Percentiles rank a stretch among this genome's conserved stretches.
phyloP scores from a whole-genome alignment of 306 rosid species.

The Vicia sativa region DNA sequence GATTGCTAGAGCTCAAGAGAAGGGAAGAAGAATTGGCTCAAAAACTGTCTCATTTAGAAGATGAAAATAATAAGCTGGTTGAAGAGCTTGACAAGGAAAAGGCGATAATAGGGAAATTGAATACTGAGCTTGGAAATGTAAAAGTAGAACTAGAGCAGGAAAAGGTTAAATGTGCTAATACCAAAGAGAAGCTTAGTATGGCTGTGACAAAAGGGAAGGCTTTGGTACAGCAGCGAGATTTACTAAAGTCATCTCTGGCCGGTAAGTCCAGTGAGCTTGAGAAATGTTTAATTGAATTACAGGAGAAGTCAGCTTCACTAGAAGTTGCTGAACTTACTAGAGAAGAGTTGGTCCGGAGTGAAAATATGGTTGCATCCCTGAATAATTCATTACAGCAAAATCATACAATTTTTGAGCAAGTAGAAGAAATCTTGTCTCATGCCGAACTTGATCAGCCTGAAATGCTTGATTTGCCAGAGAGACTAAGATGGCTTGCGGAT shows the following conservation, averaged over 20 bases:
- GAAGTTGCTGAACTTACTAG: conserved; percentile 72
- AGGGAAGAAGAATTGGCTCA: conserved; percentile 61
- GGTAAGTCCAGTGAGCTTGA: conserved; percentile 72
- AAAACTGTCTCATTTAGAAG: conserved; percentile 59
- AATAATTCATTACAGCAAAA: conserved; percentile 60
- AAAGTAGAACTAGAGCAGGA: conserved; percentile 83
- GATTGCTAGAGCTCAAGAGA: conserved; percentile 65
- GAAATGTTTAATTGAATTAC: conserved; percentile 62
- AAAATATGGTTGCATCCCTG: conserved; percentile 64
- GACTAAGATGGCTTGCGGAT: conserved; percentile 69
- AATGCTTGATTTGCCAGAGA: conserved; percentile 61
- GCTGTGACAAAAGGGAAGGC: conserved; percentile 98
- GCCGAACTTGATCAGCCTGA: conserved; percentile 54
- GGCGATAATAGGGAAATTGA: conserved; percentile 49
- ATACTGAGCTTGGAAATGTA: conserved; percentile 59
- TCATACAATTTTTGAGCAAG: conserved; percentile 50
- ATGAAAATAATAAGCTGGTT: conserved; percentile 60
- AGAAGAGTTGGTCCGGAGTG: conserved; percentile 59
- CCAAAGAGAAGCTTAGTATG: conserved; percentile 89
- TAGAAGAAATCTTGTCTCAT: conserved; percentile 66
- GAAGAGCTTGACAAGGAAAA: conserved; percentile 68
- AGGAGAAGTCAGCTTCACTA: conserved; percentile 74
- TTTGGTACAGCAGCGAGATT: conserved; percentile 89
- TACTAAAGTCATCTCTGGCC: conserved; percentile 67
- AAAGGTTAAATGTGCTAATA: conserved; percentile 62